Percentiles rank a stretch among this genome's conserved stretches.
phyloP scores from a whole-genome alignment of 139 green algal species.

The Deuterostichococcus epilithicus region DNA sequence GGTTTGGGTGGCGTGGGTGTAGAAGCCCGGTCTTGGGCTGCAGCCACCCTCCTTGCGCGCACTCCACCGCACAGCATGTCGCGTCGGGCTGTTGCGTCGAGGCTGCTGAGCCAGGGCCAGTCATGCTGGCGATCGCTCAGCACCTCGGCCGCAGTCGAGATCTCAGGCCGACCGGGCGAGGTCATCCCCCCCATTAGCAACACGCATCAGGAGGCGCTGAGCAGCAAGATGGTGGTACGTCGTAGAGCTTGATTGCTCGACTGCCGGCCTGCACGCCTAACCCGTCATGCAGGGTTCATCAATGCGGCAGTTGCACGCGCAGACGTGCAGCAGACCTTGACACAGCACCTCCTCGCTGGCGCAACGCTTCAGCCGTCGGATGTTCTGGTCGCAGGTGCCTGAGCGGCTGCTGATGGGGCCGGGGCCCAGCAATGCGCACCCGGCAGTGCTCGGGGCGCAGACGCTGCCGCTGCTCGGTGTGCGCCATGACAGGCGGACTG shows the following conservation, averaged over 20 bases:
- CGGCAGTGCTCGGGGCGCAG: constrained; percentile 72
- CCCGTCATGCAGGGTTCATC: no score
- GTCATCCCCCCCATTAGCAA: neutral
- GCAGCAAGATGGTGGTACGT: neutral
- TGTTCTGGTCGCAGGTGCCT: constrained; percentile 49
- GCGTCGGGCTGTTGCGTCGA: neutral
- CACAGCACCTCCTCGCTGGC: no score
- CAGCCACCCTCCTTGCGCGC: no score
- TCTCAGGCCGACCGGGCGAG: neutral
- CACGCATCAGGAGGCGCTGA: neutral
- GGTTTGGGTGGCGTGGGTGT: no score
- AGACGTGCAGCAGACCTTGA: no score
- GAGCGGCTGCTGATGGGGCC: constrained; percentile 79
- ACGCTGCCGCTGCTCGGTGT: constrained; percentile 70
- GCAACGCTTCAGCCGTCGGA: no score
- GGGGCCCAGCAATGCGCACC: constrained; percentile 78
- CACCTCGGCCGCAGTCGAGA: neutral
- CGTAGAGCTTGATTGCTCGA: no score
- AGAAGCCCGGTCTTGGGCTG: neutral
- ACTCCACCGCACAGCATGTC: neutral
- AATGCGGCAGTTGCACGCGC: no score
- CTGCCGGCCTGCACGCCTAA: no score
- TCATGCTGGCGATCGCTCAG: neutral
- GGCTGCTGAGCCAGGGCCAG: neutral
- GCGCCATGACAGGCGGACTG: constrained; percentile 45